Evolutionary conservation across 257 asterid genomes (phyloP).

Genomic region (Salvia hispanica): DNA sequence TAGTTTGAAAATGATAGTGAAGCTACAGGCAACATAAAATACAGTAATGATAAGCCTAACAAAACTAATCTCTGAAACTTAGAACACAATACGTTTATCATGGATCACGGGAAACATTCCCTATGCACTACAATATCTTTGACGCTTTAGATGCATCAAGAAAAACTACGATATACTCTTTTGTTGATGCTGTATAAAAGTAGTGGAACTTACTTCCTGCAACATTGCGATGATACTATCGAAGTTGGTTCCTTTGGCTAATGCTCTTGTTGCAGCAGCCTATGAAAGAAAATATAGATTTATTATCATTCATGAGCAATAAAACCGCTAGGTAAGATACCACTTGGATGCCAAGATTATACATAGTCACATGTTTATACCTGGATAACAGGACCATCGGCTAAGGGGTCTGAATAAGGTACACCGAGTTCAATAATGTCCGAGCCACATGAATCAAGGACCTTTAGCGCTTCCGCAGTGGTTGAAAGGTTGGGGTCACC

Average conservation of each 20-base stretch:
- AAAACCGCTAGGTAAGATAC: background rate
- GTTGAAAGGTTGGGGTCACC: conserved; percentile 88
- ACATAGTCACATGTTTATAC: conserved; percentile 34
- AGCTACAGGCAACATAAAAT: background rate
- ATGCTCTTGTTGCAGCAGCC: conserved; percentile 88
- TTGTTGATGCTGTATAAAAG: background rate
- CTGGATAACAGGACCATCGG: conserved; percentile 98
- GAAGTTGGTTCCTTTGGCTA: conserved; percentile 70
- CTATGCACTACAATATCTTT: background rate
- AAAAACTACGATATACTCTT: conserved; percentile 2
- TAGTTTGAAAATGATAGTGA: conserved; percentile 2
- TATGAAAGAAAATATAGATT: conserved; percentile 32
- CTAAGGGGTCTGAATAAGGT: conserved; percentile 96
- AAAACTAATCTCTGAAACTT: background rate
- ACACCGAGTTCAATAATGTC: conserved; percentile 87
- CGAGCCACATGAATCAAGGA: conserved; percentile 84
- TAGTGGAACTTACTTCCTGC: conserved; percentile 61
- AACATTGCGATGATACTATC: conserved; percentile 71
- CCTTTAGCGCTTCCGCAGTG: conserved; percentile 78
- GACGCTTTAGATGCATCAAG: background rate
- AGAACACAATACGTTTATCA: background rate
- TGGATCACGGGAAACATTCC: conserved; percentile 11
- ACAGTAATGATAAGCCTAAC: background rate
- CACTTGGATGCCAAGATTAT: background rate
- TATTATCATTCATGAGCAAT: conserved; percentile 2